Evolutionary conservation across 2,329 filamentous ascomycete species (phyloP).

Genomic region (Penicillium sp.): DNA sequence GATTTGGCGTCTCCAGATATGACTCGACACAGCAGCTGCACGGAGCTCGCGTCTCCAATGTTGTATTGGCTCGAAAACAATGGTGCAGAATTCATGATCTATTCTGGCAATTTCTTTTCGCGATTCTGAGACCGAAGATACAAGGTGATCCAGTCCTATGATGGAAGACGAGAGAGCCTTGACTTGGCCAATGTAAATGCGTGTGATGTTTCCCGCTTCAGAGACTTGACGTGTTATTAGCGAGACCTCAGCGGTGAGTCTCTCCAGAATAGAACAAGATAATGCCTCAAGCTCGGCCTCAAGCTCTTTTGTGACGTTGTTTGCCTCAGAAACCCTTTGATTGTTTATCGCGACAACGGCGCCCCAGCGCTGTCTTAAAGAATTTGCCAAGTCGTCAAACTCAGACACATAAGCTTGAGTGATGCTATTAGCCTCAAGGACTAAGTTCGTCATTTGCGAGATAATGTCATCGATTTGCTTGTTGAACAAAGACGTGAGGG

Average conservation of each 20-base stretch:
- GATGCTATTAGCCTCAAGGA: background rate
- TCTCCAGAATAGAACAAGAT: background rate
- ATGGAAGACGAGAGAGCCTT: background rate
- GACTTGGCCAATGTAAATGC: background rate
- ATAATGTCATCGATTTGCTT: background rate
- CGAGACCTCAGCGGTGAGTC: background rate
- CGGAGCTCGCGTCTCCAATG: background rate
- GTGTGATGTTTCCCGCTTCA: background rate
- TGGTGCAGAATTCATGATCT: slow-evolving; percentile 7
- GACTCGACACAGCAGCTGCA: background rate
- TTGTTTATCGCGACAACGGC: background rate
- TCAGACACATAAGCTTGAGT: background rate
- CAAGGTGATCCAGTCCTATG: background rate
- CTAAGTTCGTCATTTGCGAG: background rate
- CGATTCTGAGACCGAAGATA: background rate
- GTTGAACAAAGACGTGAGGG: background rate
- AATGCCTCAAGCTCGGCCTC: background rate
- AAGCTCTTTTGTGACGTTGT: background rate
- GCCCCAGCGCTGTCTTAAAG: background rate
- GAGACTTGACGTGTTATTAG: background rate
- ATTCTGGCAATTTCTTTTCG: background rate
- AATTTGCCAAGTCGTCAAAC: background rate
- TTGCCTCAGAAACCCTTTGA: background rate
- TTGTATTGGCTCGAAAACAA: background rate
- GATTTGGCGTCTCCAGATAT: background rate